Conservation (phyloP, 2,329 filamentous ascomycete genomes). For the Arthroderma sp. region DNA sequence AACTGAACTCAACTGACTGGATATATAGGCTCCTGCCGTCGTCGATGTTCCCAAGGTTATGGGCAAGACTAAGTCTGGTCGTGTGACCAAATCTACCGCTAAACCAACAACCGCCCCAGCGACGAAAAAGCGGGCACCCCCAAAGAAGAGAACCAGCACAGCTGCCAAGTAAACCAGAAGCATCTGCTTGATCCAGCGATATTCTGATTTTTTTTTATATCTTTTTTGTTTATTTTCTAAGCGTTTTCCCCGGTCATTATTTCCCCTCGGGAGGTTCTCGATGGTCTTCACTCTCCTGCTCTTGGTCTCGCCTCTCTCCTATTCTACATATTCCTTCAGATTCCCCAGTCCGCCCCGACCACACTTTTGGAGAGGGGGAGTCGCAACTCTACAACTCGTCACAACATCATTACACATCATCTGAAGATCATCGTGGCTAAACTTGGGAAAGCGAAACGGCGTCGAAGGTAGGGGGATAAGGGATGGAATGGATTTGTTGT, state of each 20-base stretch:
- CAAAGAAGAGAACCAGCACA: slow-evolving; percentile 26
- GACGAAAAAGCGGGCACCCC: slow-evolving; percentile 31
- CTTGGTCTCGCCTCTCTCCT: not conserved
- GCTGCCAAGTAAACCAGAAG: slow-evolving; percentile 31
- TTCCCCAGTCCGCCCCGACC: not conserved
- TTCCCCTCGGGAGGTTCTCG: not conserved
- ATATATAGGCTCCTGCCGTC: slow-evolving; percentile 46
- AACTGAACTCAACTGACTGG: not conserved
- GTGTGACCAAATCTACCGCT: slow-evolving; percentile 57
- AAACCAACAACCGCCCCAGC: slow-evolving; percentile 29
- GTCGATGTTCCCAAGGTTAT: slow-evolving; percentile 57
- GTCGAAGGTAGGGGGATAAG: slow-evolving; percentile 4
- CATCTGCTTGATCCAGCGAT: slow-evolving; percentile 6
- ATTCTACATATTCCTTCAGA: slow-evolving; percentile 8
- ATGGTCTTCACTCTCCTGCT: not conserved
- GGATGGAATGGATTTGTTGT: slow-evolving; percentile 5
- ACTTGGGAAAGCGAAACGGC: slow-evolving; percentile 5
- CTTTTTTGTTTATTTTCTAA: slow-evolving; percentile 7
- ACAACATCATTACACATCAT: not conserved
- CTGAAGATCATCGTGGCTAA: not conserved
- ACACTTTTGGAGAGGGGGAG: no score
- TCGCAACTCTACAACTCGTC: not conserved
- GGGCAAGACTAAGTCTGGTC: slow-evolving; percentile 74
- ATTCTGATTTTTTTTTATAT: slow-evolving; percentile 3
- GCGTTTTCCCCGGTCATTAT: slow-evolving; percentile 2